Evolutionary conservation across 2,329 filamentous ascomycete genomes (phyloP), one percentile per base, ranked within the genome.

Genomic region (Neopestalotiopsis clavispora): DNA sequence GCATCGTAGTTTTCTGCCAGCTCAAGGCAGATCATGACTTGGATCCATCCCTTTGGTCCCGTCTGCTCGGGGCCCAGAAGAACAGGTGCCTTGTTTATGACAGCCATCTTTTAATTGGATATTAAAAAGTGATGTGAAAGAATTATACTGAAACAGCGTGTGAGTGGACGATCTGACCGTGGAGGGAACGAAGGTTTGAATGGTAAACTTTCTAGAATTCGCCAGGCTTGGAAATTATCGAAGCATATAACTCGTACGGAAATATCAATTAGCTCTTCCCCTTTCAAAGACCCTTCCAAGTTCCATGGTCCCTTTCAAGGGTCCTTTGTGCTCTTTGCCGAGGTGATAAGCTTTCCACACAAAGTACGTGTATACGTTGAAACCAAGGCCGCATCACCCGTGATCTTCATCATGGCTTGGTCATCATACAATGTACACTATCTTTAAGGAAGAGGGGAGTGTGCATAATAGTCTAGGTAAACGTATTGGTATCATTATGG

Each of bases 11-110:
- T 23, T 13, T 52, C 58, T 20, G 42, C 60, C 12, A 69, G 64
- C 58, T 69, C 68, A 5, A 69, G 65, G 49, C 68, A 69, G 23
- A 49, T 4, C 20, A 66, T 42, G 42, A 56, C n/a, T 17, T 58
- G 63, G 57, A 69, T 69, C 68, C 68, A 69, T 49, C 68, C 68
- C 65, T 69, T 69, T 49, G 68, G 67, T 38, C 68, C 68, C 7
- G 61, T 58, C 28, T 67, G 68, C 38, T 69, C 68, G 28, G 68
- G 60, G 20, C 17, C 59, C 59, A 69, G 38, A 32, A 69, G 34
- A 30, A 45, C 58, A 6, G 62, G 61, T 23, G 30, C 57, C 59
- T 57, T 63, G 49, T 66, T 40, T 23, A 38, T 56, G 14, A 49
- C 45, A 14, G 38, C 45, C 38, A 65, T 65, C 10, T 17, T 62